Base-by-base conservation (phyloP, 106 monocot genomes). In the Acanthochlamys bracteata region DNA sequence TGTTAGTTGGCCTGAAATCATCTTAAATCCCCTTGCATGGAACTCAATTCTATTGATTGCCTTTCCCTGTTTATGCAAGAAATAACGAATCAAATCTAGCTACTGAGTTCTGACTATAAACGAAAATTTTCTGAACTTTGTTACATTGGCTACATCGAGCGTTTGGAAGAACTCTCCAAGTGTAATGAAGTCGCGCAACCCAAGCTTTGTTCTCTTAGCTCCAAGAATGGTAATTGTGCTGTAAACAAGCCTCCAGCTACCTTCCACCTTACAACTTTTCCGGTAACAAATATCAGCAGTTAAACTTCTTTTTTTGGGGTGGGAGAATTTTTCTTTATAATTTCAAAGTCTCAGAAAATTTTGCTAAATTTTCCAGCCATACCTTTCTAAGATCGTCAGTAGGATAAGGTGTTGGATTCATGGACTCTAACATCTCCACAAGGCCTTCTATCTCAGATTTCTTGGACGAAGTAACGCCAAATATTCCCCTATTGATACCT, bases 111-210 rank as follows among this genome's bases (percentile, higher is more conserved):
- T n/a, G n/a, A n/a, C n/a, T n/a, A n/a, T n/a, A n/a, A n/a, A 27
- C 66, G 8, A 51, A 51, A 51, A 19, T 1, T 19, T 4, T 19
- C 51, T 13, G 51, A 51, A 10, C 51, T 42, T 23, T 26, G 73
- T 71, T 11, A 84, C 93, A 76, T 86, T 73, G 57, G 73, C 51
- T 39, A 79, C 87, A 76, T 90, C 72, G 45, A 96, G 84, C 25
- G 55, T 87, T 71, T 96, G 95, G 57, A 82, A 69, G 75, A 90
- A 82, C 64, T 96, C 95, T 10, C 95, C 90, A 24, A 96, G 71
- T 20, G 68, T 64, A 61, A 96, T 78, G 57, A 96, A 80, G 21
- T 78, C 90, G 43, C 95, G 78, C 69, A 96, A 65, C 41, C 95
- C 90, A 17, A 96, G 86, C 66, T 87, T 96, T 24, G 90, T 90